Percentiles rank a stretch among this genome's conserved stretches.
These are phyloP conservation scores for Pythium sukuiense DNA, from an alignment of 352 stramenopile genomes.

Conservation along the genomic window DNA sequence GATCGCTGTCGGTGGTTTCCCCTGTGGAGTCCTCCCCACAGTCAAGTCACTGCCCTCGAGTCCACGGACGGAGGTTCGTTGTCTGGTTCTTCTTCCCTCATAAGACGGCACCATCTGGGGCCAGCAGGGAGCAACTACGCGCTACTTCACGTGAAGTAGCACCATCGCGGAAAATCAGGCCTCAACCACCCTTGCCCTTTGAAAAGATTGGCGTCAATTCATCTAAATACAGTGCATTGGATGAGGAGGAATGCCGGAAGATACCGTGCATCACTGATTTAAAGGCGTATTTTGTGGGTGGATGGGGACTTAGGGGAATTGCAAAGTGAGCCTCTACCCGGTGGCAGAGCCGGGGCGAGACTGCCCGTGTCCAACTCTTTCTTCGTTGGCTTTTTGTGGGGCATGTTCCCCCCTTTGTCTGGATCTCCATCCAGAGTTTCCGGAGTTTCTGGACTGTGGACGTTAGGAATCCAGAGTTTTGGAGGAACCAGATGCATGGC, in stretches of 20 bases:
- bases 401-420: slow-evolving; percentile 1
- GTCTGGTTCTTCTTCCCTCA: slow-evolving; percentile 25
- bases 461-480: neutral
- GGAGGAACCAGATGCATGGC: neutral
- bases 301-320: neutral
- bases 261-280: neutral
- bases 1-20: slow-evolving; percentile 9
- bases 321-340: neutral
- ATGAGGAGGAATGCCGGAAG: neutral
- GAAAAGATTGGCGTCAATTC: neutral
- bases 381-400: neutral
- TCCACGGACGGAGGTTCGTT: neutral
- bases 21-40: slow-evolving; percentile 10
- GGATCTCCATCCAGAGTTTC: neutral
- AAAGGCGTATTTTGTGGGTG: neutral
- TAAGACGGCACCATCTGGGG: slow-evolving; percentile 21
- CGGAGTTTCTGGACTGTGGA: neutral
- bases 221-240: neutral
- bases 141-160: slow-evolving; percentile 23
- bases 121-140: neutral
- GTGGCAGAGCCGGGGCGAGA: neutral
- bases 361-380: neutral
- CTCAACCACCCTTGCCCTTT: slow-evolving; percentile 1
- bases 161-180: slow-evolving; percentile 13
- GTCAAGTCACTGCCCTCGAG: slow-evolving; percentile 8